A percentile compares a stretch with the other conserved stretches of the same genome.
phyloP scores from a whole-genome alignment of 805 yeast genomes.

The Teunomyces cretensis region DNA sequence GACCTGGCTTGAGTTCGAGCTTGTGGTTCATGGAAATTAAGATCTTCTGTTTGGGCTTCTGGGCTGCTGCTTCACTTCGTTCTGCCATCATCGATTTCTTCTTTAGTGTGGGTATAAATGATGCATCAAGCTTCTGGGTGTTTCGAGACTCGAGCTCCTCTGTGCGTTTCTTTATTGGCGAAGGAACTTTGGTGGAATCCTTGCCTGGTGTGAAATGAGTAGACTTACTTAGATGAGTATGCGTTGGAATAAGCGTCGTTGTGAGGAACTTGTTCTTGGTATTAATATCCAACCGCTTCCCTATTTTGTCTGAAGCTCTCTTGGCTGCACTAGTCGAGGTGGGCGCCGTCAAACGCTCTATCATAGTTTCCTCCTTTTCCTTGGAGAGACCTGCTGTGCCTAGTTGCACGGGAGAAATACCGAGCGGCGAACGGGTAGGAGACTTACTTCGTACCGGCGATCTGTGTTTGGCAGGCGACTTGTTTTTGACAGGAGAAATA shows the following conservation, averaged over 20 bases:
- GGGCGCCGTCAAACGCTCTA: constrained; percentile 27
- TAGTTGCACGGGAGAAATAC: not conserved
- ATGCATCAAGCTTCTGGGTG: constrained; percentile 15
- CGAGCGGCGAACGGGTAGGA: constrained; percentile 1
- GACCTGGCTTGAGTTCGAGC: constrained; percentile 7
- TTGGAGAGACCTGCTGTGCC: not conserved
- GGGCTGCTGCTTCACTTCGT: constrained; percentile 25
- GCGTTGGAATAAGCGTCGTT: constrained; percentile 34
- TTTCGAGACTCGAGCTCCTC: constrained; percentile 12
- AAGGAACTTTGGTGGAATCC: constrained; percentile 9
- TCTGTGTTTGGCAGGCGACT: not conserved
- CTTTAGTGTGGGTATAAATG: constrained; percentile 19
- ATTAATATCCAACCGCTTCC: constrained; percentile 6
- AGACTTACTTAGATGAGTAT: constrained; percentile 20
- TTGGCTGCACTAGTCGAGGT: constrained; percentile 33
- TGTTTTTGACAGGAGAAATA: not conserved
- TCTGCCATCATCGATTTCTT: constrained; percentile 30
- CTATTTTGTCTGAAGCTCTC: constrained; percentile 6
- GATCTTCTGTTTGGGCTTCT: constrained; percentile 27
- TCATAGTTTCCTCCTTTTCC: constrained; percentile 3
- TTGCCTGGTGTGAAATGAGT: constrained; percentile 6
- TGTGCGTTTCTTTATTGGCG: constrained; percentile 14
- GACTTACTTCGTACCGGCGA: not conserved
- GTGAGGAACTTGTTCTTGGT: constrained; percentile 35
- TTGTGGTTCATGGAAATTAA: constrained; percentile 24